Evolutionary conservation across 805 yeast species (phyloP).

Genomic region (Zygotorulaspora florentina): DNA sequence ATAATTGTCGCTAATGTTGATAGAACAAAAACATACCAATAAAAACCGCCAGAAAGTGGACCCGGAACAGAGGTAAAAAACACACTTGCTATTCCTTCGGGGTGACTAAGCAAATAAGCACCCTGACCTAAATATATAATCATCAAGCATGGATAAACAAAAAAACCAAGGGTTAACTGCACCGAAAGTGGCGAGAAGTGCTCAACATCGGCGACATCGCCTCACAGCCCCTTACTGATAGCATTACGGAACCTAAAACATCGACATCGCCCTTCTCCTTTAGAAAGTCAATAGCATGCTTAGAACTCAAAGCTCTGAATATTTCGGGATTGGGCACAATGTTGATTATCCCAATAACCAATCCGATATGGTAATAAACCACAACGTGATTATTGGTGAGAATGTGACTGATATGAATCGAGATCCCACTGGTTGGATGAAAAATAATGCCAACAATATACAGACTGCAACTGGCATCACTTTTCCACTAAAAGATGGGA

Average conservation of each 20-base stretch:
- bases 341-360: conserved; percentile 44
- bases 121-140: conserved; percentile 55
- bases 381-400: conserved; percentile 51
- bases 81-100: conserved; percentile 39
- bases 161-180: conserved; percentile 42
- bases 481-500: conserved; percentile 39
- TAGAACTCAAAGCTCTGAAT: conserved; percentile 48
- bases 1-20: conserved; percentile 54
- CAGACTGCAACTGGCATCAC: conserved; percentile 50
- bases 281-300: conserved; percentile 46
- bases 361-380: conserved; percentile 48
- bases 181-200: conserved; percentile 50
- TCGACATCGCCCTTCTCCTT: conserved; percentile 38
- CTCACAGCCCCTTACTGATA: conserved; percentile 55
- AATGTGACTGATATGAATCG: conserved; percentile 44
- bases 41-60: conserved; percentile 40
- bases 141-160: conserved; percentile 52
- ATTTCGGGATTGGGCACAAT: conserved; percentile 42
- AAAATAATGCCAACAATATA: conserved; percentile 43
- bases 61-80: conserved; percentile 53
- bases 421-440: conserved; percentile 49
- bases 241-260: conserved; percentile 48
- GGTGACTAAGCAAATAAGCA: conserved; percentile 43
- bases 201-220: conserved; percentile 62
- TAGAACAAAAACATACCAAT: conserved; percentile 50